Evolutionary conservation across 2,329 filamentous ascomycete genomes (phyloP), one percentile per base, ranked within the genome.

Genomic region (Decorospora gaudefroyi): DNA sequence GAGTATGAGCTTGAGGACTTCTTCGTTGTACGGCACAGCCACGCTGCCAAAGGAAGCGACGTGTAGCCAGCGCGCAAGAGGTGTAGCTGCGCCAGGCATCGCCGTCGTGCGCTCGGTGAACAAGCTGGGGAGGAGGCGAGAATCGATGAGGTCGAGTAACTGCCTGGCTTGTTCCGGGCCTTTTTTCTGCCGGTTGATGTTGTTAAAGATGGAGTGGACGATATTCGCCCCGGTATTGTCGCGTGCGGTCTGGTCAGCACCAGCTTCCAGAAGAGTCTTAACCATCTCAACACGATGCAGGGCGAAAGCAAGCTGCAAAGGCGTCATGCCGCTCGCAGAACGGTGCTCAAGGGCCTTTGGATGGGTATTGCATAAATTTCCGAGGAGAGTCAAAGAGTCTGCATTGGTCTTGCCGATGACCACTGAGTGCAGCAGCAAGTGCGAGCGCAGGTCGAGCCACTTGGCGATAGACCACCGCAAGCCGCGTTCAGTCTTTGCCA

Each of bases 181-280:
- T 1, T 65, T 50, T 7, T 73, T 66, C 2, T 40, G 67, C 58
- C 2, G 64, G 3, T 29, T 28, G 5, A 55, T 38, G 2, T 12
- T 21, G 6, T 49, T 4, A 62, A 64, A 3, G 25, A 74, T 57
- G 5, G 84, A 74, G 2, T 95, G 89, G 1, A 92, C 51, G 11
- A 92, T 72, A 56, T 92, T 95, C 53, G 81, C 77, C 8, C 82
- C 82, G 3, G 71, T 63, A 7, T 70, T 71, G 60, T 88, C 84
- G 16, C 83, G 83, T 22, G 72, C 72, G 1, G 81, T 80, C 61
- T 88, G 84, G 60, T 93, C 82, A 2, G 87, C 87, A 3, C 86
- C 87, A 17, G 79, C 81, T 1, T 78, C 73, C 36, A 92, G 76
- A 23, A 95, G 76, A 0, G 82, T 73, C 57, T 81, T 80, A 11